A percentile compares a stretch with the other conserved stretches of the same genome.
Conservation (phyloP, 2,329 filamentous ascomycete genomes). For the Colletotrichum phormii region DNA sequence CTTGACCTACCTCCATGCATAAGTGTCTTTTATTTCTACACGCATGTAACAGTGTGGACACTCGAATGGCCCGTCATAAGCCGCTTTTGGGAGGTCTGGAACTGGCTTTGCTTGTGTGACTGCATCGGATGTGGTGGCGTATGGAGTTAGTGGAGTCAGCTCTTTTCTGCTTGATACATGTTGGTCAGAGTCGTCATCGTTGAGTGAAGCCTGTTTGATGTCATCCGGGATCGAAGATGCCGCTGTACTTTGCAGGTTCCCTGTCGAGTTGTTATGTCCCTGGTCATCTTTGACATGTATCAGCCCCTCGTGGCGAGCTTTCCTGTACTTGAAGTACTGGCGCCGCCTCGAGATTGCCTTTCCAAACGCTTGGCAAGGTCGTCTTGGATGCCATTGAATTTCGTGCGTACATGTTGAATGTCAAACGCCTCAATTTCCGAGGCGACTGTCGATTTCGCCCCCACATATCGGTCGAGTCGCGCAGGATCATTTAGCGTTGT, state of each 20-base stretch:
- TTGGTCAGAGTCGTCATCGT: no score
- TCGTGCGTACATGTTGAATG: constrained; percentile 44
- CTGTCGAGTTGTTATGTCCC: background rate
- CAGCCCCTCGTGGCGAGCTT: background rate
- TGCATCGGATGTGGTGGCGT: background rate
- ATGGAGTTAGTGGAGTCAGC: background rate
- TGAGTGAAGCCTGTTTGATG: no score
- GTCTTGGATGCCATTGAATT: constrained; percentile 41
- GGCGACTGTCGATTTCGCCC: background rate
- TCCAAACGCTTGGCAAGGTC: constrained; percentile 28
- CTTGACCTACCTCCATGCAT: constrained; percentile 44
- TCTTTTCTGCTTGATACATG: no score
- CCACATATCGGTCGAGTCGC: no score
- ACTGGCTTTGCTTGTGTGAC: fast-evolving
- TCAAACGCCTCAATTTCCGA: constrained; percentile 43
- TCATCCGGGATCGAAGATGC: background rate
- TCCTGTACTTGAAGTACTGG: no score
- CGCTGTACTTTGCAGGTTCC: background rate
- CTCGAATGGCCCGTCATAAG: background rate
- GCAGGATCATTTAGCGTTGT: no score
- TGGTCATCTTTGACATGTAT: background rate
- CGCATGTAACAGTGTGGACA: background rate
- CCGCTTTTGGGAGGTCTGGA: background rate
- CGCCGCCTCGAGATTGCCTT: no score
- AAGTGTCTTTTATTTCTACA: background rate